These are phyloP conservation scores for Carnegiea gigantea DNA, from an alignment of 179 eudicot genomes.

Conservation along the genomic window DNA sequence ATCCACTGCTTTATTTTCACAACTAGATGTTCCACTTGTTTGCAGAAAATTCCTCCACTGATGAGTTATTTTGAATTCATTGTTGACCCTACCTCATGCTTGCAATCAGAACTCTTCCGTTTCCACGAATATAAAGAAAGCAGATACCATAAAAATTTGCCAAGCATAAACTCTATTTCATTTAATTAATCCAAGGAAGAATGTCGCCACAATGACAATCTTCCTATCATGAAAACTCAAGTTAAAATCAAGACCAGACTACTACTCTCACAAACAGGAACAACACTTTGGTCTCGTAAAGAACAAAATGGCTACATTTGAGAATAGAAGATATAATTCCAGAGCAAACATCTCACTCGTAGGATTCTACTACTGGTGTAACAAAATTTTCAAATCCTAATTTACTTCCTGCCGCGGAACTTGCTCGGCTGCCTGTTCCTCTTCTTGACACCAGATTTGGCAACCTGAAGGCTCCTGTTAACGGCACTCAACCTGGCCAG, in stretches of 20 bases:
- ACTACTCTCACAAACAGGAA: constrained; percentile 17
- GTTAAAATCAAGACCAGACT: not conserved
- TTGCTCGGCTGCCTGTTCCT: constrained; percentile 78
- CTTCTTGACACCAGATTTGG: constrained; percentile 92
- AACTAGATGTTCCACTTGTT: too few relatives aligned
- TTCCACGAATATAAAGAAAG: too few relatives aligned
- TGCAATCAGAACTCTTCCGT: too few relatives aligned
- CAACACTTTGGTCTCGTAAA: constrained; percentile 3
- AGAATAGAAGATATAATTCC: constrained; percentile 1
- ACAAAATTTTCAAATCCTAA: constrained; percentile 18
- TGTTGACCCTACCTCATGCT: too few relatives aligned
- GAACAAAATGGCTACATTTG: constrained; percentile 7
- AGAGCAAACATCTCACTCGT: not conserved
- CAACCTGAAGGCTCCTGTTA: constrained; percentile 81
- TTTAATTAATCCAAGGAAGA: not conserved
- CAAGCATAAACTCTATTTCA: too few relatives aligned
- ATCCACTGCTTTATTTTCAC: too few relatives aligned
- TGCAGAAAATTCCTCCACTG: too few relatives aligned
- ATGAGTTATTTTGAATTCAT: too few relatives aligned
- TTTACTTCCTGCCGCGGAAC: constrained; percentile 55
- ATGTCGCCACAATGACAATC: not conserved
- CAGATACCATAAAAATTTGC: too few relatives aligned
- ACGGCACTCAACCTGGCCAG: constrained; percentile 86
- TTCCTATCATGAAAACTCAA: not conserved
- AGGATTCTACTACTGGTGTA: constrained; percentile 7